Conservation (phyloP, 1,139 yeast genomes). For the Blastobotrys elegans region DNA sequence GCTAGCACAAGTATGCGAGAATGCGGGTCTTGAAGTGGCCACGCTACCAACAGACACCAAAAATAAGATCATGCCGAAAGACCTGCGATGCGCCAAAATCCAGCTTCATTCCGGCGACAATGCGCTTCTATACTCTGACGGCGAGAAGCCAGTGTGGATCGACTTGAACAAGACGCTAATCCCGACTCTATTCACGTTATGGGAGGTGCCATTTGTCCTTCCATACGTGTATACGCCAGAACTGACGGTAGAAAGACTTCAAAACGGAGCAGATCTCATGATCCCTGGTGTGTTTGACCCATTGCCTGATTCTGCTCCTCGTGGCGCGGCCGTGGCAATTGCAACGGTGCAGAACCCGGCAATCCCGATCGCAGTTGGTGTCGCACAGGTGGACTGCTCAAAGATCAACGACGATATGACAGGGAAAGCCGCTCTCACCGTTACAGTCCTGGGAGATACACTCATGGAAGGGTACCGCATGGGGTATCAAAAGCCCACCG, state of each 20-base stretch:
- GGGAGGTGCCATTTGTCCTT: slow-evolving; percentile 62
- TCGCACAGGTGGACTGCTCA: slow-evolving; percentile 49
- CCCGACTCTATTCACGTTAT: slow-evolving; percentile 70
- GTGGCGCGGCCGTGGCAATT: slow-evolving; percentile 66
- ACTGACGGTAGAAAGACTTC: slow-evolving; percentile 58
- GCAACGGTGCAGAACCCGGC: slow-evolving; percentile 57
- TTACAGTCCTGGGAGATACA: slow-evolving; percentile 38
- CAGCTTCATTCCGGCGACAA: slow-evolving; percentile 48
- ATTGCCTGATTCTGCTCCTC: slow-evolving; percentile 46
- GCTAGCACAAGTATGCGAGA: slow-evolving; percentile 43
- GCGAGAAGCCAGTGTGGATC: slow-evolving; percentile 70
- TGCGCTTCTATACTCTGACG: slow-evolving; percentile 60
- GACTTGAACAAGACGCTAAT: slow-evolving; percentile 48
- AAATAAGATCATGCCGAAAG: slow-evolving; percentile 50
- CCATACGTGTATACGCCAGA: slow-evolving; percentile 70
- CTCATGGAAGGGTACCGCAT: slow-evolving; percentile 28
- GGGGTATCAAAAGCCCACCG: slow-evolving; percentile 26
- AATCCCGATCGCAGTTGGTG: slow-evolving; percentile 73
- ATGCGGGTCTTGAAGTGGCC: slow-evolving; percentile 43
- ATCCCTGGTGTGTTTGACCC: slow-evolving; percentile 79
- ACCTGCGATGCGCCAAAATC: slow-evolving; percentile 62
- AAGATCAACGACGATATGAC: slow-evolving; percentile 27
- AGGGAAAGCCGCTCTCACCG: slow-evolving; percentile 38
- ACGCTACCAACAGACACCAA: slow-evolving; percentile 45
- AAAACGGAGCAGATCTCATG: slow-evolving; percentile 87